Evolutionary conservation across 2,329 filamentous ascomycete genomes (phyloP), one percentile per base, ranked within the genome.

Genomic region (Aspergillus quadricinctus): DNA sequence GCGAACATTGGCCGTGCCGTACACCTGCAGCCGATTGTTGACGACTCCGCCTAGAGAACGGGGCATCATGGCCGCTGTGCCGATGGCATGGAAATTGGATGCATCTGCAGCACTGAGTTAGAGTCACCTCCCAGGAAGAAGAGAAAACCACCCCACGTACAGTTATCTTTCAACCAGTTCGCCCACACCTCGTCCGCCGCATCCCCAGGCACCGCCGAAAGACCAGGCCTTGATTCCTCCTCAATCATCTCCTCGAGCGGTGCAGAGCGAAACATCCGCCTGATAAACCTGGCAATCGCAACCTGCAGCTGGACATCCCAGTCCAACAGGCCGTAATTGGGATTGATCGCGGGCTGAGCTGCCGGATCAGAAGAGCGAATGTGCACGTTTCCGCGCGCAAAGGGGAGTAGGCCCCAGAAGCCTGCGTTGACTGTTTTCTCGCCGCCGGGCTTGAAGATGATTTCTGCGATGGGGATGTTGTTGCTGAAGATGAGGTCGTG

Each of bases 41-140:
- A 73, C 69, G 11, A 75, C 73, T 14, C 73, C 70, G 27, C 70
- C 69, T 21, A 64, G 41, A 5, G 68, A 62, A 41, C 65, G 62
- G 7, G 70, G 70, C 52, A 72, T 52, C 69, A 73, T 73, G 5
- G 69, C 64, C 28, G 64, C 58, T 1, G 69, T 72, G 35, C 68
- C 66, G 19, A 67, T 61, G 3, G 64, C 60, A 53, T 74, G 71
- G 56, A 62, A 70, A 49, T 69, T 66, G 2, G 70, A 65, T 10
- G 63, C 60, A 50, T 64, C 64, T 66, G 14, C 14, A 14, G 31
- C 4, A 35, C 31, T 35, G 31, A 35, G 31, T 35, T 35, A 9
- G 19, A 60, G 29, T 17, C 27, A 31, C 35, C 35, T 35, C 41
- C 27, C 17, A 43, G 45, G 6, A 17, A 41, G 3, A 21, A 31